Evolutionary conservation across 768 basidiomycete genomes (phyloP).

Genomic region (Lyophyllum atratum): DNA sequence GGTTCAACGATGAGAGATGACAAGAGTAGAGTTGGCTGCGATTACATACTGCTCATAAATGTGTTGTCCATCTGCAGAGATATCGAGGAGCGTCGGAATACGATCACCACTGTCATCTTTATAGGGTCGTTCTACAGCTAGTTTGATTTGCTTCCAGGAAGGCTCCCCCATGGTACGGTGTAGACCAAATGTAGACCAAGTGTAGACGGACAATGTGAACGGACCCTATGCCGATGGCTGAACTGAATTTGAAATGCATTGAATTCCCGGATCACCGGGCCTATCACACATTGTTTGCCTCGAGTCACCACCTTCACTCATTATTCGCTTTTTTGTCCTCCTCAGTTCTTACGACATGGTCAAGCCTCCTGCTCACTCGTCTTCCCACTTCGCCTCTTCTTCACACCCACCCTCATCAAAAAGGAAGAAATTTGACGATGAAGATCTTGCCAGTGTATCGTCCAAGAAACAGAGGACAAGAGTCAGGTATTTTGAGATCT

Average conservation of each 20-base stretch:
- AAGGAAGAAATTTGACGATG: slow-evolving; percentile 67
- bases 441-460: slow-evolving; percentile 41
- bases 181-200: neutral
- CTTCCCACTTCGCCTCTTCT: slow-evolving; percentile 14
- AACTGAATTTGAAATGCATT: neutral
- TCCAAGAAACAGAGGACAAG: slow-evolving; percentile 73
- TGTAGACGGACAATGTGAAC: neutral
- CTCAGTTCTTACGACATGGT: slow-evolving; percentile 29
- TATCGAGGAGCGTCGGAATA: slow-evolving; percentile 67
- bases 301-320: slow-evolving; percentile 13
- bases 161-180: slow-evolving; percentile 27
- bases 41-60: slow-evolving; percentile 70
- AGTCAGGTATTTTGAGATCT: slow-evolving; percentile 61
- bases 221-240: too few species aligned
- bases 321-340: neutral
- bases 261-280: slow-evolving; percentile 20
- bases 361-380: slow-evolving; percentile 32
- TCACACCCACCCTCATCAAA: slow-evolving; percentile 40
- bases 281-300: slow-evolving; percentile 15
- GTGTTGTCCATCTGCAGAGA: slow-evolving; percentile 66
- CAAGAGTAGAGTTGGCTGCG: slow-evolving; percentile 6
- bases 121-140: slow-evolving; percentile 80
- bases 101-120: slow-evolving; percentile 72
- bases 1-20: slow-evolving; percentile 14
- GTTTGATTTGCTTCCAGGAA: slow-evolving; percentile 58